Conservation (phyloP, 805 yeast species). For the Myxozyma melibiosi region DNA sequence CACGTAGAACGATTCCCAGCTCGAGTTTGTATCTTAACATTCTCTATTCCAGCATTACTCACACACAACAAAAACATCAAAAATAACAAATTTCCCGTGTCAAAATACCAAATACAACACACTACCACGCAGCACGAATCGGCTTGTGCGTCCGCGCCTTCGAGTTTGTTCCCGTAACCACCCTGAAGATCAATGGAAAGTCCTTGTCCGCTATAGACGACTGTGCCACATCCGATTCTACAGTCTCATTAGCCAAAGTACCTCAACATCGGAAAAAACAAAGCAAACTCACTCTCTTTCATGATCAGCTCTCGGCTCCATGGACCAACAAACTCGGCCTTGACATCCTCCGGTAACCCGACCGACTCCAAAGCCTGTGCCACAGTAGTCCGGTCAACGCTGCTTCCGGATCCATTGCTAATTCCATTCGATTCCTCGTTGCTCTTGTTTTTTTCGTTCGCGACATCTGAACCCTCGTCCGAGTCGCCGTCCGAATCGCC, state of each 20-base stretch:
- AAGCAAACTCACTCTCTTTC: slow-evolving; percentile 12
- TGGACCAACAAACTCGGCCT: slow-evolving; percentile 6
- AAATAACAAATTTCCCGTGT: no score
- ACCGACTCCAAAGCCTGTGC: not conserved
- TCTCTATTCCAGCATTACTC: not conserved
- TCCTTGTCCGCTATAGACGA: slow-evolving; percentile 21
- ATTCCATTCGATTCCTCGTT: not conserved
- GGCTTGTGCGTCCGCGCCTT: slow-evolving; percentile 1
- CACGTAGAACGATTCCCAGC: not conserved
- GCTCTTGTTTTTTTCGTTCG: no score
- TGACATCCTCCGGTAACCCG: slow-evolving; percentile 1
- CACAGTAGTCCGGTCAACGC: slow-evolving; percentile 5
- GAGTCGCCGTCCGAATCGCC: slow-evolving; percentile 1
- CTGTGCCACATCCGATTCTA: slow-evolving; percentile 11
- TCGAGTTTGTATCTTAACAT: not conserved
- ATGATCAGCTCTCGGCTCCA: slow-evolving; percentile 23
- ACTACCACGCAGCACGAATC: slow-evolving; percentile 15
- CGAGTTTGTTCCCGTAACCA: not conserved
- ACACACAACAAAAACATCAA: no score
- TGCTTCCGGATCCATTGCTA: no score
- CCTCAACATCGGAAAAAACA: not conserved
- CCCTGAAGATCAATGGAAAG: slow-evolving; percentile 19
- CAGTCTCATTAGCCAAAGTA: not conserved
- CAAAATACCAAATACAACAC: not conserved
- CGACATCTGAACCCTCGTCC: slow-evolving; percentile 1